Percentiles rank a stretch among this genome's conserved stretches.
Conservation (phyloP, 2,329 filamentous ascomycete species). For the Beauveria caledonica region DNA sequence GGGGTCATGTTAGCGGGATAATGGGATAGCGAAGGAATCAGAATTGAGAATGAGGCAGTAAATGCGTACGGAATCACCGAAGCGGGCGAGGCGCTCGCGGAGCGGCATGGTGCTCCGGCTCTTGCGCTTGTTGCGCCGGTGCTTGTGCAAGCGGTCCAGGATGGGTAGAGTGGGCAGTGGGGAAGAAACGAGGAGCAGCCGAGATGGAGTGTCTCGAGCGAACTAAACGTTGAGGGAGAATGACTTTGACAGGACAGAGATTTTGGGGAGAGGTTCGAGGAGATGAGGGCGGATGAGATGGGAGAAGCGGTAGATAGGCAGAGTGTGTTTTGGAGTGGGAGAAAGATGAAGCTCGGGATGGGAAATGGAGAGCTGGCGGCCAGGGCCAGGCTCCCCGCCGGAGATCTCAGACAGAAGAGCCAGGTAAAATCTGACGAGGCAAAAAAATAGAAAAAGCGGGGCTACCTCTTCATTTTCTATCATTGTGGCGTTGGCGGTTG, state of each 20-base stretch:
- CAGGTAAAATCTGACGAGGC: neutral
- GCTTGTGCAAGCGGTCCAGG: neutral
- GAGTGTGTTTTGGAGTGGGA: neutral
- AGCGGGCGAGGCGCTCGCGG: slow-evolving; percentile 35
- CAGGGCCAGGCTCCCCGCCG: too few species aligned
- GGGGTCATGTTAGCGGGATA: neutral
- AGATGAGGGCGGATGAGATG: neutral
- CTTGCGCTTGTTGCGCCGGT: slow-evolving; percentile 11
- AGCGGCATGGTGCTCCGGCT: slow-evolving; percentile 28
- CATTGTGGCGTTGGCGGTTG: too few species aligned
- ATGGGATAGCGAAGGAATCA: slow-evolving; percentile 6
- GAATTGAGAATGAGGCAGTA: neutral
- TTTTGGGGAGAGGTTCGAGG: neutral
- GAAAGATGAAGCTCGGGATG: neutral
- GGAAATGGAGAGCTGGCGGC: neutral
- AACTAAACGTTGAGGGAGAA: neutral
- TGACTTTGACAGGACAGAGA: neutral
- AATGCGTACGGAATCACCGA: slow-evolving; percentile 36
- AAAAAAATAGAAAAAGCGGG: neutral
- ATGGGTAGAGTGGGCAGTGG: neutral
- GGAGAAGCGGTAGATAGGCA: neutral
- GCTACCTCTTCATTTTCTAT: too few species aligned
- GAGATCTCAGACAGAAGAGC: neutral
- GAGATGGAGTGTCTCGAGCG: neutral
- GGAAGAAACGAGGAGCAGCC: neutral